A percentile compares a stretch with the other conserved stretches of the same genome.
These are phyloP conservation scores for Corymbia calophylla DNA, from an alignment of 441 rosid genomes.

Conservation along the genomic window DNA sequence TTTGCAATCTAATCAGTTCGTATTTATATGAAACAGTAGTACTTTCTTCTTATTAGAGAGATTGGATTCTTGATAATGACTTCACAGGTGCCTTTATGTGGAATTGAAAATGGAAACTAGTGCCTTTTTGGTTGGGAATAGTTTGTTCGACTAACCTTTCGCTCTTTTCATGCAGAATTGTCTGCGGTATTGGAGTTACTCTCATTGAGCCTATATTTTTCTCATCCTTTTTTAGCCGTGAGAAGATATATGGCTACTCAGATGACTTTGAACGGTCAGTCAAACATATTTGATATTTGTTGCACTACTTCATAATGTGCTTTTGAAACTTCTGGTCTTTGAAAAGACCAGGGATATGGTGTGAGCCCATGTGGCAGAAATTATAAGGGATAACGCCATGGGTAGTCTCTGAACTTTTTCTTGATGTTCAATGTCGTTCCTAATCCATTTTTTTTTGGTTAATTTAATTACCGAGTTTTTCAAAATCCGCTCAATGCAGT, in stretches of 20 bases:
- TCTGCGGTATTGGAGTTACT: conserved; percentile 70
- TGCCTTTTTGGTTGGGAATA: not conserved
- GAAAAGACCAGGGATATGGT: not conserved
- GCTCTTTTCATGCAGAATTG: conserved; percentile 36
- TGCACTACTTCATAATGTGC: not conserved
- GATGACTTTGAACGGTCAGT: conserved; percentile 85
- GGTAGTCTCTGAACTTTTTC: not conserved
- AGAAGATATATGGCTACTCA: conserved; percentile 56
- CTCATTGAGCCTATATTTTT: conserved; percentile 61
- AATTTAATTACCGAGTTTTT: not conserved
- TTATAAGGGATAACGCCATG: not conserved
- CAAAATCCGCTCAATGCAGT: not conserved
- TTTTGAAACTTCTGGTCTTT: not conserved
- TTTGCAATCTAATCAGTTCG: not conserved
- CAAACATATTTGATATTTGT: not conserved
- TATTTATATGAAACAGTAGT: not conserved
- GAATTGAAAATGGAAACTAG: not conserved
- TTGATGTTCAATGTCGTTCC: not conserved
- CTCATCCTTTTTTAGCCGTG: conserved; percentile 64
- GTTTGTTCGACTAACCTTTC: not conserved
- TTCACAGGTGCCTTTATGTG: not conserved
- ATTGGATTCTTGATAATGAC: not conserved
- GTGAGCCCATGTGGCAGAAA: not conserved
- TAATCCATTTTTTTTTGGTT: not conserved
- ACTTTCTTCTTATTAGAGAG: not conserved